Evolutionary conservation across 1,284 basidiomycete genomes (phyloP), one percentile per base, ranked within the genome.

Genomic region (Irpex sp.): DNA sequence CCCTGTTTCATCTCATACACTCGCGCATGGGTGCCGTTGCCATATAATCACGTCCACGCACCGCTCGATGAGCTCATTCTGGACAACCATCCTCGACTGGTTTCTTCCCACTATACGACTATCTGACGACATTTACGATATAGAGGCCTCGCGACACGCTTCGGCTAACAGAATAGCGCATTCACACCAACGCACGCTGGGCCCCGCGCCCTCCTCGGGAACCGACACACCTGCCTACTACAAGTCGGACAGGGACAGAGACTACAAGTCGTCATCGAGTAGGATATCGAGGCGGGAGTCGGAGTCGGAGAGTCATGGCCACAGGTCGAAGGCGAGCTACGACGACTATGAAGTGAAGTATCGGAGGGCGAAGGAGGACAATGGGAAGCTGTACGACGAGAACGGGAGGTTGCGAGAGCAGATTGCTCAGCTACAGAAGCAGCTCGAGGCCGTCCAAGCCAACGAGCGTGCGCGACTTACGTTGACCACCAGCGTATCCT

Each of bases 61-160:
- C 53, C 67, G 63, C 62, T 28, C 21, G 12, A 71, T 71, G 71
- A 73, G 68, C 68, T 63, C 67, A 33, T 66, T 71, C 59, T 73
- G 71, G 70, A 67, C 64, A 16, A 28, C 52, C 57, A 62, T 71
- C 54, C 67, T 73, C 65, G 70, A 73, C 65, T 71, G 71, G 71
- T 67, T 72, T 62, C 64, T 72, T 48, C 71, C 71, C 36, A 63
- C 68, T 57, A 68, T 73, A 61, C 71, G 70, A 62, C 67, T 73
- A 61, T 59, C 69, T 60, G 71, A 73, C 68, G 70, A 73, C 67
- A 66, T 69, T 58, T 64, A 70, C 56, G 68, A 68, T 63, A 58
- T 59, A 16, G 69, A 70, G 49, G 60, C 37, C 52, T 63, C 36
- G 37, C 55, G 48, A 58, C 47, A 35, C 39, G n/a, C 39, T 33